phyloP scores from a whole-genome alignment of 176 grass and related monocot genomes.

The Bromus sterilis region DNA sequence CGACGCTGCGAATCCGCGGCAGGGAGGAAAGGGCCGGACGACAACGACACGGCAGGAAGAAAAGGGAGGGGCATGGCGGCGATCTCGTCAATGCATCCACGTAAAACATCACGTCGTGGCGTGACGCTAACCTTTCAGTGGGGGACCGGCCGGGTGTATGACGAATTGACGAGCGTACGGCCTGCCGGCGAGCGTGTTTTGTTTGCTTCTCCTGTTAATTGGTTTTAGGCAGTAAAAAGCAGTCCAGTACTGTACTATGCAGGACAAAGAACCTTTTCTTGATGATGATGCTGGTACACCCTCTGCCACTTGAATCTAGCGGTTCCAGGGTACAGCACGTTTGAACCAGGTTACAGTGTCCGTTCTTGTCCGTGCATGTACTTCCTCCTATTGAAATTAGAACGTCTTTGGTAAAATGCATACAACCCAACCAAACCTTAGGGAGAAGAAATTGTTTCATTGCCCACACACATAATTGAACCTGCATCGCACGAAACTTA shows the following conservation, averaged over 20 bases:
- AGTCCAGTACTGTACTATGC: background rate
- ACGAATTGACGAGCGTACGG: background rate
- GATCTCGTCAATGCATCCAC: background rate
- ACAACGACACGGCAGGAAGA: background rate
- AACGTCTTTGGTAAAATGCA: too few species aligned
- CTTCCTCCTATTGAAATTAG: too few species aligned
- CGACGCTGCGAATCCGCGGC: too few species aligned
- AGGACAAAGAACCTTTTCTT: background rate
- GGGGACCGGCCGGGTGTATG: background rate
- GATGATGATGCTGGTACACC: background rate
- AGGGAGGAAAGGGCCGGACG: background rate
- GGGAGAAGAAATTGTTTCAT: too few species aligned
- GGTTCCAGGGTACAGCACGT: background rate
- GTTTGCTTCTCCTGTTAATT: background rate
- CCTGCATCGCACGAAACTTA: too few species aligned
- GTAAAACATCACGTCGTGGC: background rate
- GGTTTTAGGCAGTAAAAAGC: background rate
- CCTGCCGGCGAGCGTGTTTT: background rate
- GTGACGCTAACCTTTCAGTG: background rate
- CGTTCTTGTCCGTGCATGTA: background rate
- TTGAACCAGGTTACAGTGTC: background rate
- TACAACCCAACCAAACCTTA: too few species aligned
- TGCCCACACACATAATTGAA: too few species aligned
- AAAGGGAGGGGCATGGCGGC: background rate
- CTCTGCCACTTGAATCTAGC: background rate